phyloP scores from a whole-genome alignment of 768 basidiomycete genomes.

The Tulasnella sp. region DNA sequence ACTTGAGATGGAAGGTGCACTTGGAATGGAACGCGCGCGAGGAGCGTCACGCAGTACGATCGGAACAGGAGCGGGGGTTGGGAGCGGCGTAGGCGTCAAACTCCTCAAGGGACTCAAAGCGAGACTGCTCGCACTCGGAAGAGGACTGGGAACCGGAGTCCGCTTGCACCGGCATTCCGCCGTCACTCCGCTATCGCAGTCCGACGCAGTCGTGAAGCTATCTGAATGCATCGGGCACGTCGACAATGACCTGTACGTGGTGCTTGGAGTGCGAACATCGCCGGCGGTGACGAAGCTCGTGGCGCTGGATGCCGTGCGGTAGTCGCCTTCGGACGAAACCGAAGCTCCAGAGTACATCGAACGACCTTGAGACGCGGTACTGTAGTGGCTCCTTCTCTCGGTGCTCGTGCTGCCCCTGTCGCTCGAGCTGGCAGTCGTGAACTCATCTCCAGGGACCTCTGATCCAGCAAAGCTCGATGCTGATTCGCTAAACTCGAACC shows the following conservation, averaged over 20 bases:
- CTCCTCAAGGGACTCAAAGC: background rate
- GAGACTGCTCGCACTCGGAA: background rate
- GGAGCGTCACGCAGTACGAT: background rate
- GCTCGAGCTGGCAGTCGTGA: background rate
- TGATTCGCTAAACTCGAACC: background rate
- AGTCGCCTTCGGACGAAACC: background rate
- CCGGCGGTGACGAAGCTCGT: conserved; percentile 6
- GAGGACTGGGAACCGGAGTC: background rate
- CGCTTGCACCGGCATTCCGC: conserved; percentile 6
- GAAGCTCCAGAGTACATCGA: background rate
- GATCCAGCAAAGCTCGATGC: background rate
- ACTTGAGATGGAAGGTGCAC: background rate
- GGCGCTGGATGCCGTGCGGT: background rate
- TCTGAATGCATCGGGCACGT: conserved; percentile 4
- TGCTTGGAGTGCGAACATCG: background rate
- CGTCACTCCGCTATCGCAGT: conserved; percentile 4
- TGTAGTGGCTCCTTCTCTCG: background rate
- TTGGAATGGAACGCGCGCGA: background rate
- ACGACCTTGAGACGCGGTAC: background rate
- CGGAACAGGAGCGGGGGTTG: too few relatives aligned
- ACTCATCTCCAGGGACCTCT: background rate
- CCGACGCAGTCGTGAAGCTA: background rate
- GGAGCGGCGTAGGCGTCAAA: background rate
- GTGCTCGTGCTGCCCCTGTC: background rate
- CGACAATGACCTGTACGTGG: background rate